Evolutionary conservation across 1,139 yeast genomes (phyloP).

Genomic region (Taphrina sp.): DNA sequence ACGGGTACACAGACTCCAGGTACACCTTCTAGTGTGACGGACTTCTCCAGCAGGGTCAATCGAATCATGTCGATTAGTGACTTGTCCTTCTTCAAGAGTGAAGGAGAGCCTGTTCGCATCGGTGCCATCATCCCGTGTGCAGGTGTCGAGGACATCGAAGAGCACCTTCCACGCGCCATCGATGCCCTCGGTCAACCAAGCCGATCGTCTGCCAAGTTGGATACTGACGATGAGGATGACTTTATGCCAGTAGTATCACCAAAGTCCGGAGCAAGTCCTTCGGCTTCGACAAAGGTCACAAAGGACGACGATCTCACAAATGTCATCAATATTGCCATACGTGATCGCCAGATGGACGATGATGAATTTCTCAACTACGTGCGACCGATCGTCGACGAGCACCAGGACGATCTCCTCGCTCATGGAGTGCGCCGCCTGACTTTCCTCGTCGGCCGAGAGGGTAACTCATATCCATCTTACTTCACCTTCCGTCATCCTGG

Average conservation of each 20-base stretch:
- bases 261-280: constrained; percentile 16
- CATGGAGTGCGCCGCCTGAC: constrained; percentile 82
- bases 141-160: constrained; percentile 88
- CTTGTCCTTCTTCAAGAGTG: constrained; percentile 67
- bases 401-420: constrained; percentile 54
- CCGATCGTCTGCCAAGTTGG: constrained; percentile 43
- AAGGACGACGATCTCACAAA: constrained; percentile 55
- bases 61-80: constrained; percentile 93
- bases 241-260: constrained; percentile 43
- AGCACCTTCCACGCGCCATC: constrained; percentile 70
- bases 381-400: constrained; percentile 63
- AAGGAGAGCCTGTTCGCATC: constrained; percentile 65
- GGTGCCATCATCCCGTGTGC: constrained; percentile 84
- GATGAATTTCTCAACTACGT: constrained; percentile 64
- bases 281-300: constrained; percentile 7
- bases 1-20: constrained; percentile 30
- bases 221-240: constrained; percentile 41
- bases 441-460: constrained; percentile 76
- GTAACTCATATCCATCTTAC: constrained; percentile 90
- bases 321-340: constrained; percentile 76
- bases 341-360: constrained; percentile 67
- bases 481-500: constrained; percentile 91
- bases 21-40: constrained; percentile 40
- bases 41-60: constrained; percentile 44
- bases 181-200: constrained; percentile 56